Conservation (phyloP, 2,329 filamentous ascomycete genomes). For the Pseudogymnoascus sp. region DNA sequence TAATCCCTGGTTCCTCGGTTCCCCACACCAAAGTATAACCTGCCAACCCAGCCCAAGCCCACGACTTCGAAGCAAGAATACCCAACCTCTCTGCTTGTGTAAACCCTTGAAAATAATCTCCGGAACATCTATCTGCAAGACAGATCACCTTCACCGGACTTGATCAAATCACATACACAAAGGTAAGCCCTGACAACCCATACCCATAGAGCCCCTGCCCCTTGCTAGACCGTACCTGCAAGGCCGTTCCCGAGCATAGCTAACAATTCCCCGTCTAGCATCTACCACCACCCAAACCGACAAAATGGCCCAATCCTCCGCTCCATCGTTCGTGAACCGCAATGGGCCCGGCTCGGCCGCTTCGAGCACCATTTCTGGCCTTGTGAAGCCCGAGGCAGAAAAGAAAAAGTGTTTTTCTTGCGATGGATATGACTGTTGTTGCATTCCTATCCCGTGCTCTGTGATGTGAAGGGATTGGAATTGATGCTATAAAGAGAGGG, state of each 20-base stretch:
- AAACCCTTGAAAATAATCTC: background rate
- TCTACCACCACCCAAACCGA: background rate
- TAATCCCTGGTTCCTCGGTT: background rate
- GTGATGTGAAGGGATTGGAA: constrained; percentile 35
- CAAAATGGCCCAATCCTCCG: constrained; percentile 27
- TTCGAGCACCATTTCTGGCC: constrained; percentile 39
- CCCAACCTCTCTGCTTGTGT: background rate
- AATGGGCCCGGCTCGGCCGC: constrained; percentile 42
- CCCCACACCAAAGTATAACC: background rate
- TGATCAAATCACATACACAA: background rate
- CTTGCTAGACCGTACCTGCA: background rate
- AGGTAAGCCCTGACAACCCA: background rate
- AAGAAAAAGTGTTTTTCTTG: constrained; percentile 43
- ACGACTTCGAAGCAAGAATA: background rate
- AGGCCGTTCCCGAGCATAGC: background rate
- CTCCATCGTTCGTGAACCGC: constrained; percentile 28
- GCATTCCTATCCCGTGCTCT: constrained; percentile 43
- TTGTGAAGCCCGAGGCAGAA: constrained; percentile 41
- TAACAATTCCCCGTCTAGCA: background rate
- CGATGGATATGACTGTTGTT: constrained; percentile 45
- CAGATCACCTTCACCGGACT: background rate
- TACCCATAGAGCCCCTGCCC: background rate
- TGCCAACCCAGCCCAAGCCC: background rate
- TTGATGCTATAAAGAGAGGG: background rate
- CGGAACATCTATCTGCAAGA: background rate